Evolutionary conservation across 1,284 basidiomycete genomes (phyloP), one percentile per base, ranked within the genome.

Genomic region (Meira nashicola): DNA sequence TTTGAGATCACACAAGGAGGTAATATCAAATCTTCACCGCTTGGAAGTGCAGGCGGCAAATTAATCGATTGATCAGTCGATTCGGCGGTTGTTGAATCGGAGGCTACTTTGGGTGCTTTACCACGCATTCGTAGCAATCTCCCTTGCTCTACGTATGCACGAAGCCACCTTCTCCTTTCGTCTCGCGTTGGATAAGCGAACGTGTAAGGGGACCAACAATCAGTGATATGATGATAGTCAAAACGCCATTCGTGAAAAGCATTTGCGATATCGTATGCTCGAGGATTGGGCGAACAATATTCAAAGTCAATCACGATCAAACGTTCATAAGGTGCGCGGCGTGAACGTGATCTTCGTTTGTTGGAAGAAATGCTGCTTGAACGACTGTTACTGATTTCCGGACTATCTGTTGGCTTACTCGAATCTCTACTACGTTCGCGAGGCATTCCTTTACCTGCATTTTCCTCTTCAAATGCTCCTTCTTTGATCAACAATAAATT

Each of bases 301-400:
- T 76, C 73, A 46, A 76, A 73, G 61, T 77, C 75, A 48, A 77
- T 77, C 17, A 77, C 75, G 25, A 76, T 74, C 8, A 77, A 60
- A 17, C 67, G 67, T 33, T 77, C 66, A 46, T 77, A 67, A 5
- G 71, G 69, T 19, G 63, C 55, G 2, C 19, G 17, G 9, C 37
- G 10, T 40, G 53, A 23, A 9, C 55, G 50, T 19, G 17, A 23
- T 33, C 50, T 39, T 23, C 19, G 39, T 17, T 33, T n/a, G 17
- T 17, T 17, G 17, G 43, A 44, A 14, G 15, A 14, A 15, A 23
- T 15, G 25, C 28, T 11, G 21, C 17, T 21, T 50, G 55, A 56
- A 3, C 25, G 12, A 14, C 14, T 17, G 7, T 48, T 12, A 17
- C n/a, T 21, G 21, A 43, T 25, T 15, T 44, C 51, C 2, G 17